phyloP scores from a whole-genome alignment of 371 early-diverging fungal species.

The Basidiobolus meristosporus region DNA sequence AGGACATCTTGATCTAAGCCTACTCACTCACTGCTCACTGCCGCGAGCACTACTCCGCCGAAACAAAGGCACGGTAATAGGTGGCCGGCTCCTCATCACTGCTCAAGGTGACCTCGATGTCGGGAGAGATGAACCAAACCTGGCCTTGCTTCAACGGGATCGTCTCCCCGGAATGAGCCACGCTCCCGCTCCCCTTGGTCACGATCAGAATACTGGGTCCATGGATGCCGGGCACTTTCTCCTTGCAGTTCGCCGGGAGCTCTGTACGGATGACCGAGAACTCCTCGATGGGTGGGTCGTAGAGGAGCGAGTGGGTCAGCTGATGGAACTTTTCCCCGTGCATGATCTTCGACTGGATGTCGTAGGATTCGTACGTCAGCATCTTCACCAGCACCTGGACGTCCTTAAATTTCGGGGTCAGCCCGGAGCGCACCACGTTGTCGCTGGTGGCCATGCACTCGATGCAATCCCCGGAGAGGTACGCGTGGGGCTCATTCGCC shows the following conservation, averaged over 20 bases:
- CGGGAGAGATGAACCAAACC: constrained; percentile 1
- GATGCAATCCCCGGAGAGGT: constrained; percentile 87
- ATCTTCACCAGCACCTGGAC: constrained; percentile 77
- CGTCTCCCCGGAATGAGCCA: constrained; percentile 2
- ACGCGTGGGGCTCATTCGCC: constrained; percentile 95
- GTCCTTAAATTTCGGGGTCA: constrained; percentile 97
- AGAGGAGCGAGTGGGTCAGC: constrained; percentile 33
- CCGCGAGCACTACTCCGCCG: too few relatives aligned
- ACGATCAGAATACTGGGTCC: constrained; percentile 81
- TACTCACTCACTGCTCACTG: too few relatives aligned
- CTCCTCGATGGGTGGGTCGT: constrained; percentile 92
- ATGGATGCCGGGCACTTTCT: constrained; percentile 25
- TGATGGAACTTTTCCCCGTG: constrained; percentile 12
- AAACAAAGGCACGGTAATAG: too few relatives aligned
- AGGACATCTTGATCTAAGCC: too few relatives aligned
- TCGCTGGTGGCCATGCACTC: constrained; percentile 97
- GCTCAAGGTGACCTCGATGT: background rate
- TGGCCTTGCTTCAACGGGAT: background rate
- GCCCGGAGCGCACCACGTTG: constrained; percentile 91
- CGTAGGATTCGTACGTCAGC: constrained; percentile 77
- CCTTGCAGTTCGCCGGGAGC: constrained; percentile 18
- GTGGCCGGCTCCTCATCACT: too few relatives aligned
- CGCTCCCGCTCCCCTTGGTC: constrained; percentile 43
- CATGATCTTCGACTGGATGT: constrained; percentile 55
- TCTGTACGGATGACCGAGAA: constrained; percentile 62